Base-by-base conservation (phyloP, 306 rosid species). In the Sesbania bispinosa region DNA sequence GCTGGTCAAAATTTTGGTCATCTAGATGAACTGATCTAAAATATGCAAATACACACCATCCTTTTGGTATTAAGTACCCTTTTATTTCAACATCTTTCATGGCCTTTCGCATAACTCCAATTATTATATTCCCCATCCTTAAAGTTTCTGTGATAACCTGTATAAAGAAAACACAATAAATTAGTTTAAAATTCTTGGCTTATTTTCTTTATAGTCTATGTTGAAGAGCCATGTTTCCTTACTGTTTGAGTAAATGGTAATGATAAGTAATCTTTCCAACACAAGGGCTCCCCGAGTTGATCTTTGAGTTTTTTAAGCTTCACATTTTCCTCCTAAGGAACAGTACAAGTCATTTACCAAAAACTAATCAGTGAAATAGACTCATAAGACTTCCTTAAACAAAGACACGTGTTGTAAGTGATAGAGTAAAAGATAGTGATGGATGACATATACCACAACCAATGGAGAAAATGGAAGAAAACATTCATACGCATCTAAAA, bases 11-110 rank as follows among this genome's bases (percentile, higher is more conserved):
- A 76, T 84, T 83, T 63, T 48, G 82, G 16, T 83, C 91, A 73
- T 94, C 97, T 32, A 94, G 97, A 87, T 94, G 99, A 76, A 94
- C 91, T 43, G 97, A 94, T 85, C 97, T 86, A 52, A 94, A 87
- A 80, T 87, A 87, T 15, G 87, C 57, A 67, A 91, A 82, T 42
- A 85, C 90, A 74, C 89, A 87, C 97, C 97, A 94, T 27, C 96
- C 97, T 77, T 87, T 76, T 71, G 96, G 97, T 86, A 94, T 90
- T 3, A 82, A 70, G 62, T 83, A 62, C 67, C 99, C 96, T 86
- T 94, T 94, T 75, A 94, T 85, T 71, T 87, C 87, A 24, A 94
- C 79, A 76, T 94, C 96, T 78, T 84, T 89, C 88, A 87, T 79
- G 61, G 99, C 95, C 85, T 91, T 94, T 29, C 99, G 41, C 90